Conservation (phyloP, 176 grass and related monocot genomes). For the Dendrocalamus sinicus region DNA sequence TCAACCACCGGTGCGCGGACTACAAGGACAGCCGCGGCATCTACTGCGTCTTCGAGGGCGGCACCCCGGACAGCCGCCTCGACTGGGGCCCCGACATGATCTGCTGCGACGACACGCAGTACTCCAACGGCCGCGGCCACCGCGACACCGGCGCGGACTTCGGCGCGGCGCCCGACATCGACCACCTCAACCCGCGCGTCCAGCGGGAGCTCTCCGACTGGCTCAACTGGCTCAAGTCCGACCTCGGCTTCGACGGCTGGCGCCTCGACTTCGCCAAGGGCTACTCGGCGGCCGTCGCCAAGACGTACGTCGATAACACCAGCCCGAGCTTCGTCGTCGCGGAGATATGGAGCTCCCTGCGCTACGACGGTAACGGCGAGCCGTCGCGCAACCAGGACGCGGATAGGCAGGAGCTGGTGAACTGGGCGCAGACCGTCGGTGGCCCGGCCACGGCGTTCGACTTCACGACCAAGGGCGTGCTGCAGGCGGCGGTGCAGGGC, state of each 20-base stretch:
- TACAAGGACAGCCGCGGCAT: constrained; percentile 56
- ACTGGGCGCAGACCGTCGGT: constrained; percentile 53
- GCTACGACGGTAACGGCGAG: constrained; percentile 50
- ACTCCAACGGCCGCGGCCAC: constrained; percentile 63
- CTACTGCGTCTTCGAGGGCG: constrained; percentile 77
- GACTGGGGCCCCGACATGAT: constrained; percentile 78
- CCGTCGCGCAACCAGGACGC: constrained; percentile 49
- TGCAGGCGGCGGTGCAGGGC: constrained; percentile 51
- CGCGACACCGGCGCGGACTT: constrained; percentile 68
- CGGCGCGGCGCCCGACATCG: constrained; percentile 70
- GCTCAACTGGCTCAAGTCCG: constrained; percentile 74
- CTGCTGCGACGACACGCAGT: constrained; percentile 66
- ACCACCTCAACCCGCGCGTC: constrained; percentile 76
- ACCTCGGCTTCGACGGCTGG: constrained; percentile 75
- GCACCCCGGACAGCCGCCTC: constrained; percentile 61
- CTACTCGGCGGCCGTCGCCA: constrained; percentile 53
- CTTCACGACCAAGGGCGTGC: constrained; percentile 67
- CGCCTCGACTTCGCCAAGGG: constrained; percentile 61
- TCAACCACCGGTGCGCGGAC: constrained; percentile 82
- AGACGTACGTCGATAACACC: constrained; percentile 44
- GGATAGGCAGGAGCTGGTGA: constrained; percentile 49
- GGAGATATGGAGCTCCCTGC: constrained; percentile 59
- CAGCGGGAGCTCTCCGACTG: constrained; percentile 71
- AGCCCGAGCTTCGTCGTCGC: constrained; percentile 51
- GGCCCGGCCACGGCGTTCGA: constrained; percentile 50